Evolutionary conservation across 352 stramenopile species (phyloP).

Genomic region (Lagenidium giganteum): DNA sequence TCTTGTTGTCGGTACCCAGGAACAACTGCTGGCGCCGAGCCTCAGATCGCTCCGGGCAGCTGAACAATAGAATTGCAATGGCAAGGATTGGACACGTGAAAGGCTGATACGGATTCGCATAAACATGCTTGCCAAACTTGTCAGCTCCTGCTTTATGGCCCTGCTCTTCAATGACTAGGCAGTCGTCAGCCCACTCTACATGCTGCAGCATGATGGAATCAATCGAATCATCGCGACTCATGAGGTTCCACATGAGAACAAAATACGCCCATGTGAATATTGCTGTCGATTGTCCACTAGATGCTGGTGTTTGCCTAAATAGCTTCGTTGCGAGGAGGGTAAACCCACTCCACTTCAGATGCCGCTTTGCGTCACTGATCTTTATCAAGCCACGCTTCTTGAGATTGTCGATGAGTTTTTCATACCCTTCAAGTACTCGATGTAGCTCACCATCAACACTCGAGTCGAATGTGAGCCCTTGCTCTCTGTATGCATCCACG

Average conservation of each 20-base stretch:
- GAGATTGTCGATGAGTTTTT: conserved; percentile 2
- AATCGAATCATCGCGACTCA: conserved; percentile 6
- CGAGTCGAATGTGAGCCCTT: not conserved
- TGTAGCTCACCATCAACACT: conserved; percentile 1
- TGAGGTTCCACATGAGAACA: conserved; percentile 12
- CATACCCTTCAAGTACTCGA: conserved; percentile 2
- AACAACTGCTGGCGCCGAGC: conserved; percentile 5
- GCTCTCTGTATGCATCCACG: not conserved
- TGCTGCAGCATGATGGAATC: conserved; percentile 11
- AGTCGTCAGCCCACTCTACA: conserved; percentile 8
- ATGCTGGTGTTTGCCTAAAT: not conserved
- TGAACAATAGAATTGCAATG: conserved; percentile 6
- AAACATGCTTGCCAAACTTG: conserved; percentile 10
- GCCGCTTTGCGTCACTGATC: conserved; percentile 3
- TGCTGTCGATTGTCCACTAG: not conserved
- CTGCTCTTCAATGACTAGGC: conserved; percentile 7
- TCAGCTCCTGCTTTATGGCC: conserved; percentile 9
- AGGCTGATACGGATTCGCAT: conserved; percentile 10
- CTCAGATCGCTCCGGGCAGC: not conserved
- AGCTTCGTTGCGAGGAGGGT: conserved; percentile 1
- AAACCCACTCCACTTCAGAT: conserved; percentile 7
- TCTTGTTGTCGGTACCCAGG: conserved; percentile 6
- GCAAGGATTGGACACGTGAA: conserved; percentile 10
- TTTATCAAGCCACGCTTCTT: conserved; percentile 4
- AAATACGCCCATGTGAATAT: conserved; percentile 10